A percentile compares a stretch with the other conserved stretches of the same genome.
These are phyloP conservation scores for Zelonia costaricensis DNA, from an alignment of 208 protist genomes.

Conservation along the genomic window DNA sequence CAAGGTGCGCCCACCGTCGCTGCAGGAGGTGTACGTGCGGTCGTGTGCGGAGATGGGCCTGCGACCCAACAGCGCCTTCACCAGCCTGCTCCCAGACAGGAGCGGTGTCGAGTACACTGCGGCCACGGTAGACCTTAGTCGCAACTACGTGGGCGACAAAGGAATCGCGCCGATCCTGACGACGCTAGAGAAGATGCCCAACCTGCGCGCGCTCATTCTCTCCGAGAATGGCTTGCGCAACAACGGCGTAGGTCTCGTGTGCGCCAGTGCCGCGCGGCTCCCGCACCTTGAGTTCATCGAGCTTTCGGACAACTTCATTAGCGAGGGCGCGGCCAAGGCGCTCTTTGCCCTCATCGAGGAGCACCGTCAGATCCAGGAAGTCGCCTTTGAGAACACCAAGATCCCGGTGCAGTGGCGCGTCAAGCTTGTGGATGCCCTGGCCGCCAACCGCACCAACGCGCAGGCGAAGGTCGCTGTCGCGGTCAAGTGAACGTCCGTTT, in stretches of 20 bases:
- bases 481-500: no score
- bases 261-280: constrained; percentile 41
- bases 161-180: constrained; percentile 70
- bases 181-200: constrained; percentile 56
- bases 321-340: constrained; percentile 70
- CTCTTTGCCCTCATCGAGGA: constrained; percentile 57
- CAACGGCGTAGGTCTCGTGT: constrained; percentile 59
- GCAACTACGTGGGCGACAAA: constrained; percentile 91
- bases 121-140: constrained; percentile 60
- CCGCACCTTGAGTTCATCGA: constrained; percentile 71
- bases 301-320: constrained; percentile 91
- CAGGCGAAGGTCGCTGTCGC: constrained; percentile 1
- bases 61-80: constrained; percentile 73
- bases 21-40: constrained; percentile 81
- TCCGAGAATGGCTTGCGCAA: constrained; percentile 91
- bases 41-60: constrained; percentile 67
- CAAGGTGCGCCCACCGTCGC: constrained; percentile 31
- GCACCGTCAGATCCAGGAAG: constrained; percentile 60
- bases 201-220: constrained; percentile 55
- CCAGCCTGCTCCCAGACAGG: constrained; percentile 61
- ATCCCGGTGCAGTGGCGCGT: constrained; percentile 83
- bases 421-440: constrained; percentile 51
- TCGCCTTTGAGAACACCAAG: constrained; percentile 85
- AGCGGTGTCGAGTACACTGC: constrained; percentile 27
- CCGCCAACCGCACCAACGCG: constrained; percentile 31